Conservation (phyloP, 2,329 filamentous ascomycete species). For the Aphanocladium album region DNA sequence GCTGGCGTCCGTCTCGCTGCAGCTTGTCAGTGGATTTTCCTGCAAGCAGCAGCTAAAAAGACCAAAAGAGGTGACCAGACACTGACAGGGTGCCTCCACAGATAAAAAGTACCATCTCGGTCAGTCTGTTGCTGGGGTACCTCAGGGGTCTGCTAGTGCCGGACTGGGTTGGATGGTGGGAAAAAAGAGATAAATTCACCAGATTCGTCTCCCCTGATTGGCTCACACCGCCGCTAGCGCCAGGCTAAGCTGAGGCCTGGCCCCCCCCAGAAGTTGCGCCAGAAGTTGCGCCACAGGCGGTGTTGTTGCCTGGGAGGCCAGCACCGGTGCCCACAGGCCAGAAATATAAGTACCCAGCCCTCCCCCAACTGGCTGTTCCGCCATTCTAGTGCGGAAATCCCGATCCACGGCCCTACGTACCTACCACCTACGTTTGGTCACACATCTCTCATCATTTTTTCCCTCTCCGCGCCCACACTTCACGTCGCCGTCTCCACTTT, state of each 20-base stretch:
- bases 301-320: conserved; percentile 40
- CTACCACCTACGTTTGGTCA: conserved; percentile 41
- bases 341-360: conserved; percentile 54
- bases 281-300: conserved; percentile 39
- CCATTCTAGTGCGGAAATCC: conserved; percentile 50
- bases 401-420: conserved; percentile 52
- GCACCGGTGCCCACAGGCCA: conserved; percentile 33
- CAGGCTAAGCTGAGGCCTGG: conserved; percentile 33
- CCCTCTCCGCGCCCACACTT: no score
- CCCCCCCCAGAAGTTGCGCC: conserved; percentile 21
- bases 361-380: conserved; percentile 49
- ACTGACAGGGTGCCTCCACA: no score
- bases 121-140: conserved; percentile 30
- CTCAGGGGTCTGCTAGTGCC: conserved; percentile 32
- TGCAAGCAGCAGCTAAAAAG: no score
- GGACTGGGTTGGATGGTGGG: conserved; percentile 28
- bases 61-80: no score
- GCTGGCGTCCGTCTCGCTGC: no score
- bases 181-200: conserved; percentile 37
- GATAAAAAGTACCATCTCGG: conserved; percentile 6
- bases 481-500: conserved; percentile 29
- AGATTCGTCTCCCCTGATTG: conserved; percentile 32
- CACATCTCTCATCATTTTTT: conserved; percentile 32
- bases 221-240: conserved; percentile 28
- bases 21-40: no score